Evolutionary conservation across 768 basidiomycete species (phyloP), one percentile per base, ranked within the genome.

Genomic region (Tricholoma bakamatsutake): DNA sequence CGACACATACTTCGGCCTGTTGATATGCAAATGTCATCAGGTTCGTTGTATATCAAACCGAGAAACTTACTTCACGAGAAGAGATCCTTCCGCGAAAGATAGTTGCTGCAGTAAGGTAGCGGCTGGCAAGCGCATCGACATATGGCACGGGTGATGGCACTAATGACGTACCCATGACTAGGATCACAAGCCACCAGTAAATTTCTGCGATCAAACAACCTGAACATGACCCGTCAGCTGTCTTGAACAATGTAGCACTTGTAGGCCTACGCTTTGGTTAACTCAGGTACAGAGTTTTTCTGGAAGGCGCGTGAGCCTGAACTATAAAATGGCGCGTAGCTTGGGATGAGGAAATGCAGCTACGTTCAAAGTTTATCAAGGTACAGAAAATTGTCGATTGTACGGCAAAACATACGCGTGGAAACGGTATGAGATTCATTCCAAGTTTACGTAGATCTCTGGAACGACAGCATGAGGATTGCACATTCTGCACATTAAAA

Each of bases 331-430:
- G 97, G 97, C 0, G 93, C 93, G 68, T 93, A 97, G 61, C 92
- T 94, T 49, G 93, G 92, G 77, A 93, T 90, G 63, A 99, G 81
- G 82, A 98, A 99, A 69, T 99, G 96, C 52, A 98, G 81, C 87
- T 96, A 64, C 21, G 56, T 31, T 12, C 18, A 11, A 35, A 15
- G 15, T 52, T 28, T 30, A 13, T 30, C 4, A 11, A 24, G 21
- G 21, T 24, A 24, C 21, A 24, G 3, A 31, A 15, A 24, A 2
- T 30, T 30, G 7, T 21, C 3, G 6, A 15, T 21, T 52, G 37
- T 35, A 43, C 31, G n/a, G 11, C 39, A n/a, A 35, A 53, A 57
- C 61, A 33, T 69, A 89, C 88, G 57, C 94, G 93, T 61, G 96
- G 96, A 81, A 98, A 99, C 0, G 96, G 96, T 58, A 98, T 79